phyloP scores from a whole-genome alignment of 2,329 filamentous ascomycete genomes.

The Coniella vitis region DNA sequence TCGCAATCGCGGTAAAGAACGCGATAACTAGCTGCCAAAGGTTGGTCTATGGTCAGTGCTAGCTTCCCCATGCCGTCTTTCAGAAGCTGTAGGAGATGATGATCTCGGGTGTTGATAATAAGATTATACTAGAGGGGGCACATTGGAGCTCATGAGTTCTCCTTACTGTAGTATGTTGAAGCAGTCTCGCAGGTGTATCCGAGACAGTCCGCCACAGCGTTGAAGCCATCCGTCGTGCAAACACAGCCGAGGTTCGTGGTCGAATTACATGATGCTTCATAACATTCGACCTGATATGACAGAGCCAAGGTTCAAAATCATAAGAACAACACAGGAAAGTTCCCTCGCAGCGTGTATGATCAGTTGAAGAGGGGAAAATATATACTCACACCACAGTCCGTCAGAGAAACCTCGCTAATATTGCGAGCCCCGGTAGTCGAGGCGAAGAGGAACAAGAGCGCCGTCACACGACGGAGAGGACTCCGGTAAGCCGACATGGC shows the following conservation, averaged over 20 bases:
- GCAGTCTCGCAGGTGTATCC: not conserved
- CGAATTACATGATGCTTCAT: conserved; percentile 4
- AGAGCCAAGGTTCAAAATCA: not conserved
- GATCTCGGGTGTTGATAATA: no score
- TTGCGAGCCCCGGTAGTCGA: not conserved
- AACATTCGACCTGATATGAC: not conserved
- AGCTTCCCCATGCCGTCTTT: no score
- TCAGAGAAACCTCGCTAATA: conserved; percentile 1
- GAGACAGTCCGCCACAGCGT: not conserved
- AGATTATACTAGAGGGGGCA: no score
- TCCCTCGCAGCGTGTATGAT: no score
- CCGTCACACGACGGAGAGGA: not conserved
- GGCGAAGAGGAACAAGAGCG: not conserved
- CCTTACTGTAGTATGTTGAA: conserved; percentile 5
- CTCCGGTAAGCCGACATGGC: not conserved
- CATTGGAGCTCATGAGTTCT: no score
- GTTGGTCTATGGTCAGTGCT: not conserved
- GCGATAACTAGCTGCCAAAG: conserved; percentile 2
- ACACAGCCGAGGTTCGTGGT: conserved; percentile 2
- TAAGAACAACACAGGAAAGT: no score
- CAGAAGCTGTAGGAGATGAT: not conserved
- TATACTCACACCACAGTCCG: conserved; percentile 3
- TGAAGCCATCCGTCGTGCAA: not conserved
- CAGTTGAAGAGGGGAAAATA: no score
- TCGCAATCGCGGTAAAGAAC: conserved; percentile 4